These are phyloP conservation scores for Striga asiatica DNA, from an alignment of 257 asterid species.

Conservation along the genomic window DNA sequence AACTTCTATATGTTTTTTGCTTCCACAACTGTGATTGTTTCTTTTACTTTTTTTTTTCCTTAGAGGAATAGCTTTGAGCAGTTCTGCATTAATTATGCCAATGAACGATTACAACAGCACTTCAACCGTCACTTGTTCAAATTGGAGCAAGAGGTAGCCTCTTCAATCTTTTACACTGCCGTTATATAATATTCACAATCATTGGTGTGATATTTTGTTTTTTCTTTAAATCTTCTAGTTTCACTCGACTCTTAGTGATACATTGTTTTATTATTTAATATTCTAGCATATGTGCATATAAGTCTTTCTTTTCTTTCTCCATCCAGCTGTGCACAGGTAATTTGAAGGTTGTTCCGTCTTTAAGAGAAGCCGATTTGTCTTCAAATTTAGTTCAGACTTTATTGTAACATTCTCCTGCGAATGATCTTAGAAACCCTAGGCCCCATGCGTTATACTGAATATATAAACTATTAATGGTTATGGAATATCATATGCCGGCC, in stretches of 20 bases:
- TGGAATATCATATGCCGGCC: neutral
- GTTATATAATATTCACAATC: neutral
- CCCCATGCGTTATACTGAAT: neutral
- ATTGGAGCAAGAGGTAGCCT: constrained; percentile 90
- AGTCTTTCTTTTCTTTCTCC: too few relatives aligned
- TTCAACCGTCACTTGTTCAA: constrained; percentile 96
- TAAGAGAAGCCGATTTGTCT: neutral
- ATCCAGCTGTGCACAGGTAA: neutral
- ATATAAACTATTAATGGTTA: neutral
- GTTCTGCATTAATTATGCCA: constrained; percentile 95
- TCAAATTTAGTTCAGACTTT: neutral
- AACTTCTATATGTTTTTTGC: constrained; percentile 12
- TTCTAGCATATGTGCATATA: too few relatives aligned
- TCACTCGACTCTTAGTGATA: neutral
- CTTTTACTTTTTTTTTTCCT: constrained; percentile 14
- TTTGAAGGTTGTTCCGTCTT: neutral
- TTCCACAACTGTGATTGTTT: neutral
- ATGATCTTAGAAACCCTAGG: neutral
- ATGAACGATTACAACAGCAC: constrained; percentile 95
- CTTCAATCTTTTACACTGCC: neutral
- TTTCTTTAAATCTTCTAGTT: neutral
- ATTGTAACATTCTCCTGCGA: neutral
- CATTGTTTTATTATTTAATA: too few relatives aligned
- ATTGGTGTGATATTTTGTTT: neutral
- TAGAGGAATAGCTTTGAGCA: constrained; percentile 98